Evolutionary conservation across 345 rosid species (phyloP).

Genomic region (Linum trigynum): DNA sequence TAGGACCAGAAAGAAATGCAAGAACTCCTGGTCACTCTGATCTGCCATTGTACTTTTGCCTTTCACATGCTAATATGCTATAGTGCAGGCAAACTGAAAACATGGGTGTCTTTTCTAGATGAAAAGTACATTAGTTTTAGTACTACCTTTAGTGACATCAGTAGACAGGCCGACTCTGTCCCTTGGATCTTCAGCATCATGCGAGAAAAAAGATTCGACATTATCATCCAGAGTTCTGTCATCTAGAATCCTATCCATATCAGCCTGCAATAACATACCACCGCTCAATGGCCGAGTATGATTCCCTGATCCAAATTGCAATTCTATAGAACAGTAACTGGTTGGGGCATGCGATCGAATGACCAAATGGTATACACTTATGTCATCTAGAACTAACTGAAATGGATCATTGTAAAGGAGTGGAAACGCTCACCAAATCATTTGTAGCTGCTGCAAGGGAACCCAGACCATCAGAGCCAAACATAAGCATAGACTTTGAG

Average conservation of each 20-base stretch:
- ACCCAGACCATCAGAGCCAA: constrained; percentile 35
- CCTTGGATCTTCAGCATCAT: constrained; percentile 40
- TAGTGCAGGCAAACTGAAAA: neutral
- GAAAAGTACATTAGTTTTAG: neutral
- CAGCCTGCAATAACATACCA: constrained; percentile 33
- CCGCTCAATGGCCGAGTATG: neutral
- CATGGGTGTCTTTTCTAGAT: neutral
- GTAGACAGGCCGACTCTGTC: constrained; percentile 26
- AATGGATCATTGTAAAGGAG: no score
- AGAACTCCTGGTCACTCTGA: neutral
- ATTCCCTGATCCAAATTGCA: neutral
- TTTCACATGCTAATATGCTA: neutral
- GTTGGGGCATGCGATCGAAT: neutral
- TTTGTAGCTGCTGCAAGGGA: constrained; percentile 41
- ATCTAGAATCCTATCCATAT: constrained; percentile 41
- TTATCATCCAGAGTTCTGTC: constrained; percentile 51
- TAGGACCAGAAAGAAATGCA: constrained; percentile 11
- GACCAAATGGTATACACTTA: neutral
- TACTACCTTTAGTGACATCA: constrained; percentile 42
- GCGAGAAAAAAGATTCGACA: constrained; percentile 44
- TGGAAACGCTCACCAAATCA: constrained; percentile 30
- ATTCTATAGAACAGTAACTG: neutral
- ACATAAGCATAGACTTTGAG: no score
- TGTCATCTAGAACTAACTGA: no score
- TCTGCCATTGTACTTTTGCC: neutral